These are phyloP conservation scores for Cryptococcus sp. DNA, from an alignment of 1,284 basidiomycete species.

Conservation along the genomic window DNA sequence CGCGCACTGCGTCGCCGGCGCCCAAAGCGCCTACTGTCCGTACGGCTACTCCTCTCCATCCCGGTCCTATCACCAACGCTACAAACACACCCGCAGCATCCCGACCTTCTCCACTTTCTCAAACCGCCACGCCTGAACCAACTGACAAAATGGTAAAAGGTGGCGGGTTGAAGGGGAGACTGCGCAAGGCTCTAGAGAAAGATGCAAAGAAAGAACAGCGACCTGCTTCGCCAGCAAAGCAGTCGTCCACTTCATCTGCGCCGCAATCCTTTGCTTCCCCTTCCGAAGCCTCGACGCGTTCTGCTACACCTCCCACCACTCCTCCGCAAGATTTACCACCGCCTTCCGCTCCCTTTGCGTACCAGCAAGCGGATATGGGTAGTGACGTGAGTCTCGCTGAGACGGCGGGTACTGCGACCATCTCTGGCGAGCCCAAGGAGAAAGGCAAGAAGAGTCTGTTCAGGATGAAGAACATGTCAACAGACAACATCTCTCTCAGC, in stretches of 20 bases:
- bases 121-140: conserved; percentile 31
- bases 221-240: conserved; percentile 18
- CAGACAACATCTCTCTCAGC: conserved; percentile 94
- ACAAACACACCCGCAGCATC: conserved; percentile 26
- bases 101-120: conserved; percentile 41
- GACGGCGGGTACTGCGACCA: conserved; percentile 44
- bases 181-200: conserved; percentile 65
- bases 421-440: conserved; percentile 53
- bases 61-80: conserved; percentile 41
- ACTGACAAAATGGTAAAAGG: conserved; percentile 58
- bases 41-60: conserved; percentile 27
- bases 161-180: conserved; percentile 68
- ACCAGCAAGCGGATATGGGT: conserved; percentile 35
- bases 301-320: conserved; percentile 33
- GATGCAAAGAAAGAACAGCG: conserved; percentile 30
- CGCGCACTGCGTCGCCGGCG: conserved; percentile 3
- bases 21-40: conserved; percentile 1
- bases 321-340: conserved; percentile 34
- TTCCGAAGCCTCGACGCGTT: conserved; percentile 38
- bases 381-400: conserved; percentile 45
- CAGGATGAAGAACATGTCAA: conserved; percentile 89
- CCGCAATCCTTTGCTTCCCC: conserved; percentile 26
- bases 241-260: conserved; percentile 11
- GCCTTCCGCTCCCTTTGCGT: conserved; percentile 35
- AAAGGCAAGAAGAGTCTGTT: conserved; percentile 58